A percentile compares a stretch with the other conserved stretches of the same genome.
Conservation (phyloP, 164 flowering plant genomes). For the grape (Vitis vinifera) region DNA sequence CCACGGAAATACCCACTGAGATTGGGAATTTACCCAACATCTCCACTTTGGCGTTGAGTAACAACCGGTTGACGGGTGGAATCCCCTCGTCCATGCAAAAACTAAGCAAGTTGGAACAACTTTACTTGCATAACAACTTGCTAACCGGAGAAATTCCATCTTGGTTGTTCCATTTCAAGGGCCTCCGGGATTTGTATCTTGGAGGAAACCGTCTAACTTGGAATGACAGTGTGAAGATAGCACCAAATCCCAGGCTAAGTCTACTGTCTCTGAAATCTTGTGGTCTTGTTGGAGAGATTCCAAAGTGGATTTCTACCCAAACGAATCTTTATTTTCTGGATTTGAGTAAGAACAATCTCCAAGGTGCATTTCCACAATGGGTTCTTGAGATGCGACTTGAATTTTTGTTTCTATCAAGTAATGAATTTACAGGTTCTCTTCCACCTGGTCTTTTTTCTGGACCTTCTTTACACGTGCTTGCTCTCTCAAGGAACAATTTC, state of each 20-base stretch:
- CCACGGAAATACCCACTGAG: too few relatives aligned
- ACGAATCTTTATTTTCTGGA: constrained; percentile 41
- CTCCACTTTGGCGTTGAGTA: too few relatives aligned
- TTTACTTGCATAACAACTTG: too few relatives aligned
- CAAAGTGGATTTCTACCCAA: constrained; percentile 47
- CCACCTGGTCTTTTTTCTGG: constrained; percentile 33
- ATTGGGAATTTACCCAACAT: too few relatives aligned
- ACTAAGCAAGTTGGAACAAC: too few relatives aligned
- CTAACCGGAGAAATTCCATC: too few relatives aligned
- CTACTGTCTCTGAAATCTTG: constrained; percentile 40
- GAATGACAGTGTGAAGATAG: constrained; percentile 7
- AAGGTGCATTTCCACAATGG: constrained; percentile 48
- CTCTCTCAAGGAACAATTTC: constrained; percentile 41
- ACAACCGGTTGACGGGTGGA: too few relatives aligned
- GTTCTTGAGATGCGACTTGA: constrained; percentile 30
- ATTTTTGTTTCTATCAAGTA: constrained; percentile 38
- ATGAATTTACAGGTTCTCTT: constrained; percentile 40
- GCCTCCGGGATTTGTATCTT: too few relatives aligned
- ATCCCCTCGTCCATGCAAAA: too few relatives aligned
- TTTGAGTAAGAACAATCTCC: constrained; percentile 42
- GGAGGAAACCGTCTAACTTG: too few relatives aligned
- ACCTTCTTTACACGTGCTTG: constrained; percentile 30
- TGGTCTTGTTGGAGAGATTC: constrained; percentile 36
- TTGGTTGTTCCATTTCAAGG: too few relatives aligned
- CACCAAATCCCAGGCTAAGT: constrained; percentile 31